Conservation (phyloP, 345 rosid species). For the Aegle marmelos region DNA sequence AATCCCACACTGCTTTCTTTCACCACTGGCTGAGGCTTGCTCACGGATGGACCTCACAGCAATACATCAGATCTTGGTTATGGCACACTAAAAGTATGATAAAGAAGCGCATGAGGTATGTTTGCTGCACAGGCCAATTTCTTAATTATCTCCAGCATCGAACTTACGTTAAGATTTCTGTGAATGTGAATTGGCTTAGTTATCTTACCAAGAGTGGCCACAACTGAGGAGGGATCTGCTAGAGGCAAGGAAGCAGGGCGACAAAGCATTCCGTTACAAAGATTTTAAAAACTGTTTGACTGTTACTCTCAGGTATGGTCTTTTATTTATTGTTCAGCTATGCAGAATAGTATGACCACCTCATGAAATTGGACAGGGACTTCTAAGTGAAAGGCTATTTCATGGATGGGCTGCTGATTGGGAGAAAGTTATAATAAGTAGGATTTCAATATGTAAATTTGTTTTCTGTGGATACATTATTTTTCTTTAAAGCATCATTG, state of each 20-base stretch:
- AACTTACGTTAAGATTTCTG: conserved; percentile 16
- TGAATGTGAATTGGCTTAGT: conserved; percentile 39
- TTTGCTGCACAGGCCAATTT: background rate
- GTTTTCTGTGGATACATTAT: background rate
- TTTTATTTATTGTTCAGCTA: background rate
- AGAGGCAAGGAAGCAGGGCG: conserved; percentile 92
- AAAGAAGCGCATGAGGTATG: conserved; percentile 89
- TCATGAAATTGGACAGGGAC: background rate
- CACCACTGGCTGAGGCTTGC: conserved; percentile 95
- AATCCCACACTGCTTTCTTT: conserved; percentile 71
- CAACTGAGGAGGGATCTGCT: conserved; percentile 97
- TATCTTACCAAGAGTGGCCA: conserved; percentile 98
- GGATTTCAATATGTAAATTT: background rate
- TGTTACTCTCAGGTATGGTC: conserved; percentile 84
- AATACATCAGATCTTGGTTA: conserved; percentile 54
- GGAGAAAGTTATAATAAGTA: too few species aligned
- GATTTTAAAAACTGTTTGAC: conserved; percentile 87
- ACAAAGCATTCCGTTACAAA: conserved; percentile 87
- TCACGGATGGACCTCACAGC: conserved; percentile 95
- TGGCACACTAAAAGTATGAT: conserved; percentile 63
- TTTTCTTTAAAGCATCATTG: background rate
- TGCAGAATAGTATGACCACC: background rate
- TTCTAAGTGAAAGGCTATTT: too few species aligned
- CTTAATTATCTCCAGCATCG: background rate
- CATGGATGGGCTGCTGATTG: too few species aligned